Conservation (phyloP, 495 filamentous ascomycete species). For the Talaromyces proteolyticus region DNA sequence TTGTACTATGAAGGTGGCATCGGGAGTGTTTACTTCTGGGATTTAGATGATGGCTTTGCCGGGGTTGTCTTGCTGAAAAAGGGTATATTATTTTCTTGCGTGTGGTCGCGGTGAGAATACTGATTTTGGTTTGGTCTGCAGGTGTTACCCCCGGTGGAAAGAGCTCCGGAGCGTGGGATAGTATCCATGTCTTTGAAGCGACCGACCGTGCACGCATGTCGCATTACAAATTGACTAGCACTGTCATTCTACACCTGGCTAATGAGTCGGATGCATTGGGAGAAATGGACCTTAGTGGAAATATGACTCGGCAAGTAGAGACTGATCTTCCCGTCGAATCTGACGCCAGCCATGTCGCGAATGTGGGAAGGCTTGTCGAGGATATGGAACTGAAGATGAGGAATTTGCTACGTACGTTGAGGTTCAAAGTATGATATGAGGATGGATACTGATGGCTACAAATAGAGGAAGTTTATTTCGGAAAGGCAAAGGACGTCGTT, state of each 20-base stretch:
- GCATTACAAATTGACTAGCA: conserved; percentile 97
- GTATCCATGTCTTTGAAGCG: conserved; percentile 97
- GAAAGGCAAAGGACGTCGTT: conserved; percentile 99
- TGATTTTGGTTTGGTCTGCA: conserved; percentile 18
- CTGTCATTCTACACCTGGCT: conserved; percentile 86
- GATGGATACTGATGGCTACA: not conserved
- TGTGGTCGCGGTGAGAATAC: conserved; percentile 4
- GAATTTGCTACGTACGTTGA: conserved; percentile 72
- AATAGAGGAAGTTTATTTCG: conserved; percentile 94
- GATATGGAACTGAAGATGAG: conserved; percentile 99
- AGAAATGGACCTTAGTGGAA: conserved; percentile 88
- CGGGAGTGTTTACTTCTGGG: conserved; percentile 96
- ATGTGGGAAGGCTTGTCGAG: conserved; percentile 91
- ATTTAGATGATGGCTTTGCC: conserved; percentile 96
- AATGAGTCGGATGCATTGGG: conserved; percentile 67
- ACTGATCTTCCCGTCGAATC: conserved; percentile 81
- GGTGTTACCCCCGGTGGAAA: conserved; percentile 61
- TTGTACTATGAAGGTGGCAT: conserved; percentile 98
- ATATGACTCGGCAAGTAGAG: conserved; percentile 97
- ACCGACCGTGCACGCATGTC: conserved; percentile 83
- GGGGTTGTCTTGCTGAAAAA: conserved; percentile 96
- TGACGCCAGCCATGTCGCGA: conserved; percentile 90
- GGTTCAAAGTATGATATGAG: not conserved
- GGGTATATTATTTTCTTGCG: conserved; percentile 37
- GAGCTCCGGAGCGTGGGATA: conserved; percentile 88